These are phyloP conservation scores for Martensiomyces pterosporus DNA, from an alignment of 192 early-diverging fungal genomes.

Conservation along the genomic window DNA sequence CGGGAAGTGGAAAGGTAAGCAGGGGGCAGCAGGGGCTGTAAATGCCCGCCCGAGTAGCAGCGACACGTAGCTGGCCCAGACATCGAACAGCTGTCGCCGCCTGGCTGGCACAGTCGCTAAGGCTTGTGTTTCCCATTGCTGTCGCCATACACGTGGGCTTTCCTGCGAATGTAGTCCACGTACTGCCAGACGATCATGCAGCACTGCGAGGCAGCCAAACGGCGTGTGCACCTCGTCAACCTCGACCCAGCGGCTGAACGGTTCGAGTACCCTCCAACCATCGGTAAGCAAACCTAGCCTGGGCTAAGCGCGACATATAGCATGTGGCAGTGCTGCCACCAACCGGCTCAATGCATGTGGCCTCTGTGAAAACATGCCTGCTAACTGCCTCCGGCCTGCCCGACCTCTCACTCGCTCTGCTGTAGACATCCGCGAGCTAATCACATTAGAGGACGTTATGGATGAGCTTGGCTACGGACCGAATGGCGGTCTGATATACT, in stretches of 20 bases:
- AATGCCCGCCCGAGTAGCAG: background rate
- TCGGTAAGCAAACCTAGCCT: too few relatives aligned
- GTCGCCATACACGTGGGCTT: too few relatives aligned
- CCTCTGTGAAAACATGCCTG: too few relatives aligned
- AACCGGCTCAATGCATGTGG: too few relatives aligned
- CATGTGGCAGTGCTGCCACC: too few relatives aligned
- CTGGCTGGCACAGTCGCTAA: too few relatives aligned
- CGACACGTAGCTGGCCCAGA: too few relatives aligned
- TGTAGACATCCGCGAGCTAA: slow-evolving; percentile 94
- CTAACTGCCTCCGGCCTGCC: too few relatives aligned
- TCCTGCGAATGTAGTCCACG: slow-evolving; percentile 72
- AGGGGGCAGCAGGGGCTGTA: slow-evolving; percentile 18
- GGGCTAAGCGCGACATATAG: too few relatives aligned
- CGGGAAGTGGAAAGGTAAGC: slow-evolving; percentile 77
- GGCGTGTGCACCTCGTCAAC: slow-evolving; percentile 90
- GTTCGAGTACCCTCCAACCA: slow-evolving; percentile 87
- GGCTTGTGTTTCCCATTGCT: too few relatives aligned
- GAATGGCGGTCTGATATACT: slow-evolving; percentile 96
- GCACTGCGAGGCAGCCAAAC: slow-evolving; percentile 79
- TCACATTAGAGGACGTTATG: slow-evolving; percentile 98
- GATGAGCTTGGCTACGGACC: slow-evolving; percentile 96
- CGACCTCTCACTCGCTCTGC: too few relatives aligned
- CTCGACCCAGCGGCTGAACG: slow-evolving; percentile 96
- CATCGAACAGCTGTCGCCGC: too few relatives aligned
- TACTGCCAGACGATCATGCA: slow-evolving; percentile 94